A percentile compares a stretch with the other conserved stretches of the same genome.
Evolutionary conservation across 768 basidiomycete genomes (phyloP).

Genomic region (Lactifluus volemus): DNA sequence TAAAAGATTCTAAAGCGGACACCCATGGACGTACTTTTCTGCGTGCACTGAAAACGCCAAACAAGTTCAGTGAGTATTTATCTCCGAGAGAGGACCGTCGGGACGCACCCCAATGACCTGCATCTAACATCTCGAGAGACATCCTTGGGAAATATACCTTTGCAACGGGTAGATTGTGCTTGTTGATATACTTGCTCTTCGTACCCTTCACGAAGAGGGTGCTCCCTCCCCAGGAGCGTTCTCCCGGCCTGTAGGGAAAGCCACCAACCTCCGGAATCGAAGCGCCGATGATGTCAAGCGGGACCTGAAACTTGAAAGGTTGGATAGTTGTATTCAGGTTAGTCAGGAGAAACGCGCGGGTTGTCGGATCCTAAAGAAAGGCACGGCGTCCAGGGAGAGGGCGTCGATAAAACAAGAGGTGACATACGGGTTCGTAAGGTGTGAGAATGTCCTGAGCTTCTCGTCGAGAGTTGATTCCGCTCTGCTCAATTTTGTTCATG

Average conservation of each 20-base stretch:
- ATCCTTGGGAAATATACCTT: conserved; percentile 67
- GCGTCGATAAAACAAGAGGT: neutral
- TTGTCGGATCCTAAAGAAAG: conserved; percentile 51
- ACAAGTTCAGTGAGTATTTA: neutral
- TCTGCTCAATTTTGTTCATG: conserved; percentile 65
- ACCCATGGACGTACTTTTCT: conserved; percentile 42
- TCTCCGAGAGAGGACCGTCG: neutral
- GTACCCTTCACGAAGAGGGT: conserved; percentile 71
- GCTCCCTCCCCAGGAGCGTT: conserved; percentile 45
- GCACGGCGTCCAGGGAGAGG: neutral
- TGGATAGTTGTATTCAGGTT: conserved; percentile 47
- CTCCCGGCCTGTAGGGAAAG: conserved; percentile 63
- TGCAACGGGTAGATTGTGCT: conserved; percentile 52
- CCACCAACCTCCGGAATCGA: conserved; percentile 62
- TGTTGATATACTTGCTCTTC: conserved; percentile 78
- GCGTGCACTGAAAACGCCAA: conserved; percentile 55
- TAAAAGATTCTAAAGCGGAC: neutral
- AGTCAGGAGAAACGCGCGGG: conserved; percentile 80
- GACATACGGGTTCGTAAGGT: conserved; percentile 51
- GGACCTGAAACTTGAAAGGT: conserved; percentile 61
- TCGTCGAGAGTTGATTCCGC: conserved; percentile 48
- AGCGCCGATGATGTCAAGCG: conserved; percentile 53
- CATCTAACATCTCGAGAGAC: conserved; percentile 52
- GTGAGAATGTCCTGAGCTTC: conserved; percentile 62
- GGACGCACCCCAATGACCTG: conserved; percentile 79